Evolutionary conservation across 1,284 basidiomycete genomes (phyloP).

Genomic region (Spongispora temasekensis): DNA sequence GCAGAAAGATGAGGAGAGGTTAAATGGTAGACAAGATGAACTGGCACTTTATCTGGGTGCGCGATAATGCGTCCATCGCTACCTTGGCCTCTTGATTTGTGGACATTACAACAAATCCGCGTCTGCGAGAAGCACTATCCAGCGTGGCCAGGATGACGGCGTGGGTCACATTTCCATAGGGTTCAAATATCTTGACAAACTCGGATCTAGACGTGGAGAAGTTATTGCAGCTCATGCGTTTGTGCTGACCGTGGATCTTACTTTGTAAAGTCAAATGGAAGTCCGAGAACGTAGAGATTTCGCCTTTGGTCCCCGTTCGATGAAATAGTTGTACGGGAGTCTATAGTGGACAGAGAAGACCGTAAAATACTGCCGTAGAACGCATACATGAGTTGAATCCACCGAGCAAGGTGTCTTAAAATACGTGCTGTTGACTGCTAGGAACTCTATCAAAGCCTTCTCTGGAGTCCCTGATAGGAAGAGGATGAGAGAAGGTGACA

Average conservation of each 20-base stretch:
- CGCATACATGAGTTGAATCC: conserved; percentile 24
- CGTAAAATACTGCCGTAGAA: conserved; percentile 38
- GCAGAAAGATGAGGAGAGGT: conserved; percentile 1
- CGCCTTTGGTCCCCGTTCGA: conserved; percentile 57
- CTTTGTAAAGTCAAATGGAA: conserved; percentile 78
- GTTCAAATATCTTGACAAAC: conserved; percentile 60
- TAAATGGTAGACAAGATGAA: not conserved
- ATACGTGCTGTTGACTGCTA: conserved; percentile 14
- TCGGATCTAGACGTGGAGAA: conserved; percentile 47
- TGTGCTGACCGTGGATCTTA: conserved; percentile 33
- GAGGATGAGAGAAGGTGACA: conserved; percentile 12
- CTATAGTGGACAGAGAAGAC: conserved; percentile 14
- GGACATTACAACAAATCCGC: conserved; percentile 79
- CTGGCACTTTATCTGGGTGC: conserved; percentile 60
- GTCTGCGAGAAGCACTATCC: conserved; percentile 75
- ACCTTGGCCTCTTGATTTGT: conserved; percentile 63
- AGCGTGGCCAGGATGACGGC: conserved; percentile 78
- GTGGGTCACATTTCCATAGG: conserved; percentile 65
- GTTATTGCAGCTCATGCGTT: not conserved
- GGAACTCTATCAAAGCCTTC: not conserved
- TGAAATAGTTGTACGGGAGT: conserved; percentile 20
- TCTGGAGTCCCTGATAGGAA: conserved; percentile 13
- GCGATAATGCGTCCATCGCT: conserved; percentile 65
- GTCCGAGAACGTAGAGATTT: conserved; percentile 77
- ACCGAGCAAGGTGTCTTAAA: not conserved